A percentile compares a stretch with the other conserved stretches of the same genome.
Conservation (phyloP, 164 flowering plant genomes). For the Cinnamomum micranthum region DNA sequence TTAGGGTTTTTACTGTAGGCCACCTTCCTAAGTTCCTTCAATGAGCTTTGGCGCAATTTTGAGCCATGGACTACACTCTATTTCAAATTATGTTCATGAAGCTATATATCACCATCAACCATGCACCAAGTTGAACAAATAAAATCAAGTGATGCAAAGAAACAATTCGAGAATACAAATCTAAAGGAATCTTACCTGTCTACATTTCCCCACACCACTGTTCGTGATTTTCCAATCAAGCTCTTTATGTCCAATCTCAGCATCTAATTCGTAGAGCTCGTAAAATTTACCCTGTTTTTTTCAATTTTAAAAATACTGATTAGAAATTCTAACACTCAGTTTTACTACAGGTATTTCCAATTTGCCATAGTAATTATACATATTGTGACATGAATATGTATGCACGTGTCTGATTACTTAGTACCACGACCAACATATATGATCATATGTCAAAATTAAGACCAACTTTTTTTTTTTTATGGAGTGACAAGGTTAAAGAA, state of each 20-base stretch:
- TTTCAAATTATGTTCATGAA: background rate
- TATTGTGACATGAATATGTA: too few relatives aligned
- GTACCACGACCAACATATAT: too few relatives aligned
- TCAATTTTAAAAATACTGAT: background rate
- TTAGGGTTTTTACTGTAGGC: background rate
- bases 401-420: too few relatives aligned
- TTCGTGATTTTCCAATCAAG: constrained; percentile 94
- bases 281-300: constrained; percentile 77
- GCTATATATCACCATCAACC: background rate
- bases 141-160: background rate
- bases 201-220: constrained; percentile 95
- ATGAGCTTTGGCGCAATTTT: background rate
- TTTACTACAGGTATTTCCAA: too few relatives aligned
- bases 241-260: constrained; percentile 94
- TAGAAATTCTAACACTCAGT: too few relatives aligned
- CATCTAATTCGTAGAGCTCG: constrained; percentile 96
- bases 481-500: too few relatives aligned
- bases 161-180: too few relatives aligned
- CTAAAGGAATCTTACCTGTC: constrained; percentile 50
- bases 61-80: background rate
- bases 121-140: background rate
- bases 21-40: background rate
- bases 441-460: too few relatives aligned
- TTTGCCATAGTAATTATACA: too few relatives aligned
- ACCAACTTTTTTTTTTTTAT: too few relatives aligned